Evolutionary conservation across 2,329 filamentous ascomycete species (phyloP), one percentile per base, ranked within the genome.

Genomic region (Aspergillus persii): DNA sequence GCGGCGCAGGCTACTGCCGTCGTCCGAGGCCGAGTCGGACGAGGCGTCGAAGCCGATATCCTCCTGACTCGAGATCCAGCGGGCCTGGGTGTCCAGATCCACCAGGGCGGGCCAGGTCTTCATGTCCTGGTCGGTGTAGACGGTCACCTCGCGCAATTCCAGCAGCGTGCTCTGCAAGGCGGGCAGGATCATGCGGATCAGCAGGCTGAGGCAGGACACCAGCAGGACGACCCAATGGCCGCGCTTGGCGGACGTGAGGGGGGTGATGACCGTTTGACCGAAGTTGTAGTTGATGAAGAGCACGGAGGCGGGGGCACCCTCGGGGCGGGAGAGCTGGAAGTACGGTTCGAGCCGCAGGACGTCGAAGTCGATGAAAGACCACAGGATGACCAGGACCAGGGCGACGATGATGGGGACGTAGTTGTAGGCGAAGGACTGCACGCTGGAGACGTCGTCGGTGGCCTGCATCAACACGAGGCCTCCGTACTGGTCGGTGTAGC

Each of bases 351-450:
- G 66, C 5, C 80, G 79, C 54, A 81, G 77, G 23, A 81, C 79
- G 60, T 82, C 80, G 54, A 78, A 82, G 57, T 82, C 80, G 11
- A 79, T 74, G 57, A 81, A 77, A 50, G 80, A 77, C 80, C 80
- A 82, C 1, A 80, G 63, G 23, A 79, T 77, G 46, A 79, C 76
- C 31, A 81, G 79, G 6, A 76, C 69, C 18, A 82, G 74, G 11
- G 80, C 76, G 15, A 77, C 61, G 36, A 82, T 74, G 36, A 80
- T 77, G 68, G 58, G 79, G 62, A 70, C 72, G 75, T 75, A 75
- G 50, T 75, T 75, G 59, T 74, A 76, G 48, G 64, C 65, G 54
- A 76, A 74, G 1, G 71, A 74, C 51, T 71, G 64, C 8, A 61
- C 8, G 29, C 53, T 23, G 54, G 68, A 67, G 31, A 74, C 63